These are phyloP conservation scores for Ophiobolus disseminans DNA, from an alignment of 2,329 filamentous ascomycete species.

Conservation along the genomic window DNA sequence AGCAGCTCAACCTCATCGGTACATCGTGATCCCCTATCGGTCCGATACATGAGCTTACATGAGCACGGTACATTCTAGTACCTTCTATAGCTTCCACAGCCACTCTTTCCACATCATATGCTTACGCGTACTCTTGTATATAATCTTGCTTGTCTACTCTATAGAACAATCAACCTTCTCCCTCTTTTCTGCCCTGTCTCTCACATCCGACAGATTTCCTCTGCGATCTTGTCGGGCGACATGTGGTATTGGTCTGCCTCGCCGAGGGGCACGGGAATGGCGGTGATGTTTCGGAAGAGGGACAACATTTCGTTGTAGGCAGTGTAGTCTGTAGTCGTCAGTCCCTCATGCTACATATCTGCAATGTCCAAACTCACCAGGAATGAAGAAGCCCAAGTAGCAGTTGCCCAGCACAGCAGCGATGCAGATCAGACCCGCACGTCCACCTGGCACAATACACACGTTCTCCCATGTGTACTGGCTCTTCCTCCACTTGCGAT, in stretches of 20 bases:
- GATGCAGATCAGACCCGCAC: slow-evolving; percentile 92
- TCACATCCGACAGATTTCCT: too few species aligned
- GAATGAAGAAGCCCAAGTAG: slow-evolving; percentile 92
- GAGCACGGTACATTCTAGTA: too few species aligned
- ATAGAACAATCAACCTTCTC: too few species aligned
- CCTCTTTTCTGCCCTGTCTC: too few species aligned
- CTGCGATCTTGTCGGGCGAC: slow-evolving; percentile 88
- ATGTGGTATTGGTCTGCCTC: slow-evolving; percentile 92
- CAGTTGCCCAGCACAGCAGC: slow-evolving; percentile 92
- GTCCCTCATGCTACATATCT: neutral
- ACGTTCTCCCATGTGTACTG: slow-evolving; percentile 98
- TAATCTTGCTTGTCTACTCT: too few species aligned
- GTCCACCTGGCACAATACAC: slow-evolving; percentile 90
- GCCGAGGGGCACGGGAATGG: slow-evolving; percentile 69
- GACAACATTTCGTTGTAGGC: slow-evolving; percentile 98
- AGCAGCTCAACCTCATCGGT: too few species aligned
- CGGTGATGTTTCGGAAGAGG: slow-evolving; percentile 78
- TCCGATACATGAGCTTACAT: too few species aligned
- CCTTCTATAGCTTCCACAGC: too few species aligned
- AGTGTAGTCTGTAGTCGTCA: slow-evolving; percentile 71
- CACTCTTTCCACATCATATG: too few species aligned
- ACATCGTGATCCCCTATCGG: too few species aligned
- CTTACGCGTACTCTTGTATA: too few species aligned
- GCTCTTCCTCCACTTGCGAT: slow-evolving; percentile 83
- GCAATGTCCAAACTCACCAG: slow-evolving; percentile 42